These are phyloP conservation scores for Stephanodiscus triporus DNA, from an alignment of 108 stramenopile species.

Conservation along the genomic window DNA sequence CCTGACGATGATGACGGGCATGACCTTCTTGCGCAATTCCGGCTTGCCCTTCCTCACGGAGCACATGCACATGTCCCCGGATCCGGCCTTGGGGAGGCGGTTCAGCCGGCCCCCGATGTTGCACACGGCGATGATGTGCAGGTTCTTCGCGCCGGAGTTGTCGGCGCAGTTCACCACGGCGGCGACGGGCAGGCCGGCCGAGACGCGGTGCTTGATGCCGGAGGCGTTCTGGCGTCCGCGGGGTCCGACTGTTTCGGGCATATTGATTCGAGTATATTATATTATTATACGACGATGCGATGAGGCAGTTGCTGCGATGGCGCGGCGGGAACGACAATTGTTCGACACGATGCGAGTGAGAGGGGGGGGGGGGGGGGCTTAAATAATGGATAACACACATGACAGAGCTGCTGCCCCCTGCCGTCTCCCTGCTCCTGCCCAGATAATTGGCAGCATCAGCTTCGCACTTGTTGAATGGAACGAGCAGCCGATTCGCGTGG, in stretches of 20 bases:
- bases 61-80: slow-evolving; percentile 99
- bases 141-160: slow-evolving; percentile 99
- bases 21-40: slow-evolving; percentile 99
- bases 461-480: too few species aligned
- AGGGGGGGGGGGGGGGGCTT: too few species aligned
- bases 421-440: too few species aligned
- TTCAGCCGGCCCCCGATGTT: slow-evolving; percentile 98
- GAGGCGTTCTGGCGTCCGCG: slow-evolving; percentile 89
- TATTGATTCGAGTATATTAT: slow-evolving; percentile 9
- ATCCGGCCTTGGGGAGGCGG: slow-evolving; percentile 94
- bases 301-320: too few species aligned
- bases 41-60: slow-evolving; percentile 99
- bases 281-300: background rate
- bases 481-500: too few species aligned
- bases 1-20: slow-evolving; percentile 97
- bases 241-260: slow-evolving; percentile 52
- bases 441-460: background rate
- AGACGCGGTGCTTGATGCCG: slow-evolving; percentile 98
- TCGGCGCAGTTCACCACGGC: slow-evolving; percentile 99
- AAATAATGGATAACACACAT: too few species aligned
- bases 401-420: too few species aligned
- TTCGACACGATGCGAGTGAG: too few species aligned
- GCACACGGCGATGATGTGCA: slow-evolving; percentile 98
- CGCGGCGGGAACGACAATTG: too few species aligned
- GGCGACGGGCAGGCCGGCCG: slow-evolving; percentile 97